phyloP scores from a whole-genome alignment of 2,329 filamentous ascomycete genomes.

The Hysterium pulicare region DNA sequence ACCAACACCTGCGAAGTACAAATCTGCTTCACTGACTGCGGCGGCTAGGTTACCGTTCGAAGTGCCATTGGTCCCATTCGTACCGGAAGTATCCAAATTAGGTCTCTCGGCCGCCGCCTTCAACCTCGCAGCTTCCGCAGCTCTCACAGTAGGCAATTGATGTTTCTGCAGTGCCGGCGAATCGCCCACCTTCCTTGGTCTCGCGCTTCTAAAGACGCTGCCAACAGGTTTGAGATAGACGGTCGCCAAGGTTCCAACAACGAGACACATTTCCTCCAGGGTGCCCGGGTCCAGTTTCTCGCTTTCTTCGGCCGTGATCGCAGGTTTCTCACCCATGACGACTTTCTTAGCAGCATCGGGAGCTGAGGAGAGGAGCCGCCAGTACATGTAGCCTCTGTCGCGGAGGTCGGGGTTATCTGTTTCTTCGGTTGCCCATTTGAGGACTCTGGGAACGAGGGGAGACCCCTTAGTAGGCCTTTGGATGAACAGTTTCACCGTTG shows the following conservation, averaged over 20 bases:
- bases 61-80: constrained; percentile 5
- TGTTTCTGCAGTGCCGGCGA: constrained; percentile 82
- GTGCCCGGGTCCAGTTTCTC: constrained; percentile 90
- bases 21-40: constrained; percentile 80
- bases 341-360: constrained; percentile 80
- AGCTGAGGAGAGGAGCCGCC: constrained; percentile 90
- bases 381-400: constrained; percentile 98
- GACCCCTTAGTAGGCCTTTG: constrained; percentile 93
- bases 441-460: constrained; percentile 84
- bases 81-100: constrained; percentile 20
- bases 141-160: constrained; percentile 56
- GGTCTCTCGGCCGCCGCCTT: constrained; percentile 30
- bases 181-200: constrained; percentile 73
- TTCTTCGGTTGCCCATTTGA: constrained; percentile 98
- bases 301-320: constrained; percentile 85
- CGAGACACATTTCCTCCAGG: constrained; percentile 94
- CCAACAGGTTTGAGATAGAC: constrained; percentile 98
- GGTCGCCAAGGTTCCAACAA: constrained; percentile 91
- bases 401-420: constrained; percentile 98
- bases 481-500: constrained; percentile 97
- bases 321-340: constrained; percentile 96
- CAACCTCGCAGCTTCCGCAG: constrained; percentile 34
- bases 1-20: constrained; percentile 71
- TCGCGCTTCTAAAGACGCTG: constrained; percentile 88
- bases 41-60: constrained; percentile 55